phyloP scores from a whole-genome alignment of 805 yeast species.

The Suhomyces kilbournensis region DNA sequence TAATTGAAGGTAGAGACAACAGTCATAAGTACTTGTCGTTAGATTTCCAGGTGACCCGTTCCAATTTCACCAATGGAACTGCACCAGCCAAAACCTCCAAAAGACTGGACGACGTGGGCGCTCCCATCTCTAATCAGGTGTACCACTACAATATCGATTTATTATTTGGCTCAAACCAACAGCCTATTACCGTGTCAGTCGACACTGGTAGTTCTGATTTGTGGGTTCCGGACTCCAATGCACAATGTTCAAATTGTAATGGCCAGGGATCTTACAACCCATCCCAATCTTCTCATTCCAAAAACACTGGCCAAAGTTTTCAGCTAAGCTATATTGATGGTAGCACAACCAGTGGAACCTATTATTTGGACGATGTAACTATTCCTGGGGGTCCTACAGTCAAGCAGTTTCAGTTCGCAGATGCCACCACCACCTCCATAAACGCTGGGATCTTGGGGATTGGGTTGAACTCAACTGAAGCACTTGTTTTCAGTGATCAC shows the following conservation, averaged over 20 bases:
- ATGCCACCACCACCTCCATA: not conserved
- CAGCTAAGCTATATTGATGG: not conserved
- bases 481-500: not conserved
- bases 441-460: not conserved
- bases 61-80: not conserved
- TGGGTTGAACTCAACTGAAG: constrained; percentile 3
- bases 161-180: not conserved
- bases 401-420: not conserved
- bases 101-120: not conserved
- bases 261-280: not conserved
- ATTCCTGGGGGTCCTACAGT: constrained; percentile 4
- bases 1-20: not conserved
- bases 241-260: not conserved
- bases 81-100: not conserved
- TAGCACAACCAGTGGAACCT: not conserved
- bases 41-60: not conserved
- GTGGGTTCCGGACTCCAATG: not conserved
- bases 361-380: constrained; percentile 4
- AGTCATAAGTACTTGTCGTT: not conserved
- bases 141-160: not conserved
- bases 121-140: not conserved
- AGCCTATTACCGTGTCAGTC: not conserved
- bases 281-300: not conserved
- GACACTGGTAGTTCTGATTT: constrained; percentile 1
- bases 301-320: not conserved